Evolutionary conservation across 2,329 filamentous ascomycete genomes (phyloP).

Genomic region (Colletotrichum sp.): DNA sequence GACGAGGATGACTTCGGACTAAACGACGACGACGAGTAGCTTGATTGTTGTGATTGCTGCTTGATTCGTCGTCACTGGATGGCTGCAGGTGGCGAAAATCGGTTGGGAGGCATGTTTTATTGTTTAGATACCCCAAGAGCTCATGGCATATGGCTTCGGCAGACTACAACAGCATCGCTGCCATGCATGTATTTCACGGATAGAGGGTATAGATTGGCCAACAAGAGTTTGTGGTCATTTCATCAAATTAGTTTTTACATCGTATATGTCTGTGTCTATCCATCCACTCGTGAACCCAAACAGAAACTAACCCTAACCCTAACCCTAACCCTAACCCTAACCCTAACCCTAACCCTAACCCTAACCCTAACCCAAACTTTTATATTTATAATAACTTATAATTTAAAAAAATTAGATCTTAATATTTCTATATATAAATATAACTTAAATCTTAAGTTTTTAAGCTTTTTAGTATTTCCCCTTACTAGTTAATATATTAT

Average conservation of each 20-base stretch:
- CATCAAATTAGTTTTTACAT: not conserved
- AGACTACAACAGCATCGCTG: not conserved
- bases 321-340: no score
- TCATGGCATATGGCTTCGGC: not conserved
- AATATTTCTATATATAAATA: no score
- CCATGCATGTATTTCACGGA: not conserved
- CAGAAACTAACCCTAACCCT: no score
- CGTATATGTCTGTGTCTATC: not conserved
- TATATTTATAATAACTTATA: no score
- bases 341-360: no score
- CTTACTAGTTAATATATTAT: no score
- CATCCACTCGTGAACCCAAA: not conserved
- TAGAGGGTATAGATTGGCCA: not conserved
- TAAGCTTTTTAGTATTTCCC: no score
- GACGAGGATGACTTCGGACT: constrained; percentile 18
- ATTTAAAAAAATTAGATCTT: no score
- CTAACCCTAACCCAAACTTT: no score
- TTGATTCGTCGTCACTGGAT: not conserved
- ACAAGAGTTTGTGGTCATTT: not conserved
- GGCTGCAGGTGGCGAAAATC: not conserved
- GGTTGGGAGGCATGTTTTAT: not conserved
- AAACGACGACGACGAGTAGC: constrained; percentile 13
- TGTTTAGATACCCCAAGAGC: constrained; percentile 10
- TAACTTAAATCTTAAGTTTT: no score
- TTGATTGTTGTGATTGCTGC: not conserved